A percentile compares a stretch with the other conserved stretches of the same genome.
Conservation (phyloP, 2,329 filamentous ascomycete species). For the Penicillium concentricum region DNA sequence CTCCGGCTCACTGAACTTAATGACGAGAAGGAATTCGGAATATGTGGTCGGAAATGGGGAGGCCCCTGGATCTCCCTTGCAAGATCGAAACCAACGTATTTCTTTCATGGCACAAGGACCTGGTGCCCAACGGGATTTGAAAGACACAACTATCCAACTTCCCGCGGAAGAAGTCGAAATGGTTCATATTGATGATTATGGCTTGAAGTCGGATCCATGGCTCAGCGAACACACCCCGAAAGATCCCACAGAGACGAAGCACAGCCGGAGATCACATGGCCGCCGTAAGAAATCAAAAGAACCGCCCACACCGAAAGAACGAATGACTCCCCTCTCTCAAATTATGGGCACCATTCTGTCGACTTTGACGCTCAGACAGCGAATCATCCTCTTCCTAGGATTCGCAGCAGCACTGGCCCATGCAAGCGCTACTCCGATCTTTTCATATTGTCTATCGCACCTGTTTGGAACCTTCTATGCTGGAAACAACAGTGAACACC, state of each 20-base stretch:
- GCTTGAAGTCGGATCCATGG: neutral
- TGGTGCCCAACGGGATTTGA: neutral
- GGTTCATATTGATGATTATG: neutral
- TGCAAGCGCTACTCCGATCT: slow-evolving; percentile 68
- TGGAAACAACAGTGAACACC: slow-evolving; percentile 46
- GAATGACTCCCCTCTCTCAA: slow-evolving; percentile 41
- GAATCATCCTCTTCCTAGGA: slow-evolving; percentile 58
- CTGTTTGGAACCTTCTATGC: slow-evolving; percentile 70
- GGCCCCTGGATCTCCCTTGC: neutral
- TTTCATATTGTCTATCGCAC: slow-evolving; percentile 72
- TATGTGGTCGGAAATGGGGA: neutral
- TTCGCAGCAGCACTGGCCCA: slow-evolving; percentile 63
- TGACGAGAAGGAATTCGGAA: neutral
- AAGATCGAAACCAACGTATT: slow-evolving; percentile 2
- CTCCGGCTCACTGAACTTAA: slow-evolving; percentile 8
- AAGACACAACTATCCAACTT: neutral
- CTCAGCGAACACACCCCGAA: neutral
- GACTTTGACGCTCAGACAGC: slow-evolving; percentile 53
- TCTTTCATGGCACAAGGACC: neutral
- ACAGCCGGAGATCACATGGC: neutral
- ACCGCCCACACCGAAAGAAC: neutral
- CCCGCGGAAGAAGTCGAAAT: slow-evolving; percentile 12
- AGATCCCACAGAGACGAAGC: neutral
- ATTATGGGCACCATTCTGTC: slow-evolving; percentile 73
- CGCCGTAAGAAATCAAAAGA: slow-evolving; percentile 3